Base-by-base conservation (phyloP, 2,329 filamentous ascomycete genomes). In the Trichophyton benhamiae region DNA sequence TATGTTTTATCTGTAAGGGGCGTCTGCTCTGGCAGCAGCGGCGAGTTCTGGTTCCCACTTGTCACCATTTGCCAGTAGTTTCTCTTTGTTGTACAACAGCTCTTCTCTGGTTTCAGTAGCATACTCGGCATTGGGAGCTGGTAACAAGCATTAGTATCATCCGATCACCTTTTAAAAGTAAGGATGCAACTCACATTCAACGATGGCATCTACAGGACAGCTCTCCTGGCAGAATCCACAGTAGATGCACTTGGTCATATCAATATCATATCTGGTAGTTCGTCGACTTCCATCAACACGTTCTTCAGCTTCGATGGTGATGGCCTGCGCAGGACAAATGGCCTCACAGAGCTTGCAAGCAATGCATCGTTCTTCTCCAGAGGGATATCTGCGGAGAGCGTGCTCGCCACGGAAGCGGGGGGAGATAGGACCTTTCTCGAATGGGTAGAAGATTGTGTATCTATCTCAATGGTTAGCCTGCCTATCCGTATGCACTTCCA, bases 191-290 rank as follows among this genome's bases (percentile, higher is more conserved):
- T 72, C 72, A 83, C 82, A 83, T 74, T 89, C 87, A 63, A 89
- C 87, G 75, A 89, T 99, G 63, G 94, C 94, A 78, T 99, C 94
- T 61, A 99, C 94, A 52, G 94, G 94, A 79, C 94, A 99, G 67
- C 89, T 95, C 81, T 99, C 94, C 80, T 96, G 92, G 84, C 94
- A 97, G 80, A 95, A 95, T 59, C 94, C 94, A 76, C 94, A 97
- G 85, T 97, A 99, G 78, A 99, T 99, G 80, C 94, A 99, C 83
- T 99, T 99, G 72, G 94, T 97, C 94, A 99, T 99, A 79, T 99
- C 94, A 73, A 99, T 96, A 75, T 99, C 94, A 79, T 99, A 99
- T 74, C 92, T 86, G 63, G 92, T 96, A 59, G 94, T 99, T 73
- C 94, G 86, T 77, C 94, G 86, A 72, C 89, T 95, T 66, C 94